Percentiles rank a stretch among this genome's conserved stretches.
These are phyloP conservation scores for Neurospora sp. DNA, from an alignment of 495 filamentous ascomycete species.

Conservation along the genomic window DNA sequence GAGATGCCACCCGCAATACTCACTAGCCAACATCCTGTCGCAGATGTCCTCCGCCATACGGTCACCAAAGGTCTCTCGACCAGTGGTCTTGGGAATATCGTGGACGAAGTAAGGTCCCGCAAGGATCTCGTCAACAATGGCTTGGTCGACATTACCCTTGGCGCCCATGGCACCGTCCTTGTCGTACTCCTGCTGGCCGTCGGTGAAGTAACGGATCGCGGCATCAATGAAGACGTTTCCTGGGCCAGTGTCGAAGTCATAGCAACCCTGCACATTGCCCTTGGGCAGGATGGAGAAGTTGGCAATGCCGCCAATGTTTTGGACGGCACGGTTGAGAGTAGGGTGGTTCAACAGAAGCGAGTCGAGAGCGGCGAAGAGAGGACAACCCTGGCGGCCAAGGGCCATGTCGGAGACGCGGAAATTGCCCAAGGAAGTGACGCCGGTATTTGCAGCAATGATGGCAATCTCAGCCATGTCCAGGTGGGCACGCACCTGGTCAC, in stretches of 20 bases:
- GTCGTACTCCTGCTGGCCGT: not conserved
- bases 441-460: not conserved
- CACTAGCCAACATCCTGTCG: not conserved
- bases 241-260: not conserved
- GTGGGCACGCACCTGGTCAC: not conserved
- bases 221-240: not conserved
- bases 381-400: not conserved
- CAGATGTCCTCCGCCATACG: not conserved
- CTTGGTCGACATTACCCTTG: not conserved
- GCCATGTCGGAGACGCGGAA: not conserved
- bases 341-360: not conserved
- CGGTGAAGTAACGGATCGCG: not conserved
- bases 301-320: not conserved
- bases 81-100: not conserved
- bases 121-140: not conserved
- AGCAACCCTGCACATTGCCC: not conserved
- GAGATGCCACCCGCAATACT: no score
- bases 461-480: not conserved
- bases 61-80: not conserved
- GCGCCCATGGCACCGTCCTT: not conserved
- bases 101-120: not conserved
- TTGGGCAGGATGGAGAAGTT: not conserved
- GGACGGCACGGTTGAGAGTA: not conserved
- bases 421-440: not conserved
- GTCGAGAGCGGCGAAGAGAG: not conserved